Conservation (phyloP, 2,329 filamentous ascomycete species). For the Dothidotthia symphoricarpi region DNA sequence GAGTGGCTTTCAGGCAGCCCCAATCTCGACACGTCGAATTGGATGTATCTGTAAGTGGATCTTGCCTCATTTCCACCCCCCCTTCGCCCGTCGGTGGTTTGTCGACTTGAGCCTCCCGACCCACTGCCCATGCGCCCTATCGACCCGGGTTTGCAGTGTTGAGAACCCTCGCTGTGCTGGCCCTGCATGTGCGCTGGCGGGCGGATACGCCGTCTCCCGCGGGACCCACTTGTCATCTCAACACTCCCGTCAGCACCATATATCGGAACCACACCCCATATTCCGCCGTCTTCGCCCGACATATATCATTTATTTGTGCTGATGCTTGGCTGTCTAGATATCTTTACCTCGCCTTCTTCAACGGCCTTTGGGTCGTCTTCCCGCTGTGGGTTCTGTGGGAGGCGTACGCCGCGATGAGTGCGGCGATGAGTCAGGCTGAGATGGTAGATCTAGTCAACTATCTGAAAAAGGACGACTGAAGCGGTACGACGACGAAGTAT, state of each 20-base stretch:
- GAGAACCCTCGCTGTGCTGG: constrained; percentile 14
- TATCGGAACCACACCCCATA: too few relatives aligned
- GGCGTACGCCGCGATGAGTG: constrained; percentile 48
- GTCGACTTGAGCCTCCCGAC: too few relatives aligned
- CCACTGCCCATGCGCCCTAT: too few relatives aligned
- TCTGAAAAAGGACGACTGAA: constrained; percentile 34
- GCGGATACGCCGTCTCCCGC: constrained; percentile 4
- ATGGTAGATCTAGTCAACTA: constrained; percentile 42
- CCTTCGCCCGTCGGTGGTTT: constrained; percentile 6
- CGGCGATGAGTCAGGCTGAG: constrained; percentile 37
- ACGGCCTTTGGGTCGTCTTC: constrained; percentile 61
- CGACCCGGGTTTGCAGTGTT: too few relatives aligned
- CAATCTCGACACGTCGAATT: constrained; percentile 59
- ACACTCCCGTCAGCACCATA: background rate
- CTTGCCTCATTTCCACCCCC: background rate
- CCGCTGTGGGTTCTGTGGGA: constrained; percentile 58
- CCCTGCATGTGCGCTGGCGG: constrained; percentile 17
- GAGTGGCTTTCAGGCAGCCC: constrained; percentile 62
- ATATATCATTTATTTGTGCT: too few relatives aligned
- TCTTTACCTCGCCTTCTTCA: constrained; percentile 65
- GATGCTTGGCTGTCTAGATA: constrained; percentile 39
- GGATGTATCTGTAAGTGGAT: constrained; percentile 54
- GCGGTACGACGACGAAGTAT: background rate
- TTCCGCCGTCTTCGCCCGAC: too few relatives aligned
- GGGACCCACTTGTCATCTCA: constrained; percentile 17